Evolutionary conservation across 2,329 filamentous ascomycete species (phyloP).

Genomic region (Ophiostoma sp.): DNA sequence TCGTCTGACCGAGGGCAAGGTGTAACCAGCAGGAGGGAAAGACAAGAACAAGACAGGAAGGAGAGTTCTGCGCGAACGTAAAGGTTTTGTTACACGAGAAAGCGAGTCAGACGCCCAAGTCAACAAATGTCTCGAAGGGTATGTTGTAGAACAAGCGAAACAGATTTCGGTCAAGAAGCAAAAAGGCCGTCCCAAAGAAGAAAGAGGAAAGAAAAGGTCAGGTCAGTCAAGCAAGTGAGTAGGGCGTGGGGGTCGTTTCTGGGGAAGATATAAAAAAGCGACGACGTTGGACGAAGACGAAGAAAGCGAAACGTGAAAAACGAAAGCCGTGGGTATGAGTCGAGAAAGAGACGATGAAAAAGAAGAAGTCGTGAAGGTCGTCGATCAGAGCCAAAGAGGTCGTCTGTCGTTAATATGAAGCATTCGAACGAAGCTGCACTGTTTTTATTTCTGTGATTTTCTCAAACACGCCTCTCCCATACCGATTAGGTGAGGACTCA

Average conservation of each 20-base stretch:
- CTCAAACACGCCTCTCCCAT: slow-evolving; percentile 36
- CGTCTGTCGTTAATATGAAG: not conserved
- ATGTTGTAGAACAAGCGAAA: not conserved
- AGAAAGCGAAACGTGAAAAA: not conserved
- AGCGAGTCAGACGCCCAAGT: slow-evolving; percentile 6
- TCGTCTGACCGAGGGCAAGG: slow-evolving; percentile 13
- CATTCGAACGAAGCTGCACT: not conserved
- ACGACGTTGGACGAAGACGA: not conserved
- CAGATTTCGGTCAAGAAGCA: not conserved
- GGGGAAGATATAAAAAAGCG: not conserved
- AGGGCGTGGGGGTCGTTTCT: not conserved
- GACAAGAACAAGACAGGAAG: not conserved
- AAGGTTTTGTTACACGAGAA: not conserved
- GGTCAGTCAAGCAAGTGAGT: not conserved
- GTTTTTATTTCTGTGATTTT: not conserved
- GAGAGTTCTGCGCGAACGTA: not conserved
- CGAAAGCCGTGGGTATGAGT: not conserved
- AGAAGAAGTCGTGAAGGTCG: slow-evolving; percentile 8
- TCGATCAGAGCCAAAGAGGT: not conserved
- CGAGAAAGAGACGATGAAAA: not conserved
- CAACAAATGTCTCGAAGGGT: not conserved
- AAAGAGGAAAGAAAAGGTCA: not conserved
- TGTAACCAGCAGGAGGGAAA: not conserved
- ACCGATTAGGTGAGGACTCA: slow-evolving; percentile 36
- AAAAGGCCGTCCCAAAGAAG: not conserved